Base-by-base conservation (phyloP, 1,284 basidiomycete species). In the Tylopilus sp. region DNA sequence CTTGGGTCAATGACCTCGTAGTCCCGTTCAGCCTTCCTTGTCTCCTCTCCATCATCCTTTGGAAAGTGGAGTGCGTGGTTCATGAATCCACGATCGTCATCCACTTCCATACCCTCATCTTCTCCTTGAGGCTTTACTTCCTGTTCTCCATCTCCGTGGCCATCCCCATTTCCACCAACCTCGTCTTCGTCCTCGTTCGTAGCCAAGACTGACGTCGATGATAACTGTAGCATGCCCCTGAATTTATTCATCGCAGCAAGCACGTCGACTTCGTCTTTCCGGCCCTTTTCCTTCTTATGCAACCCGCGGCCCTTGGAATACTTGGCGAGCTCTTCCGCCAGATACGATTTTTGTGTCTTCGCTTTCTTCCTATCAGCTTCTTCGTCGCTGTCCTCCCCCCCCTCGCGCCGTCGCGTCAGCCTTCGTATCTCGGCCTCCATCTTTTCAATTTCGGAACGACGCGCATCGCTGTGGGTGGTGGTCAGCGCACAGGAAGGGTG, bases 1-100 rank as follows among this genome's bases (percentile, higher is more conserved):
- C 88, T 70, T 0, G 88, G 88, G 64, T 91, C 88, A 60, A 91
- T 91, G 42, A 94, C 91, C 65, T 92, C 88, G 61, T 94, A 94
- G 58, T 94, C 91, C 43, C 89, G 75, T 67, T 94, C 89, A 0
- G 91, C 91, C 65, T 93, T 85, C 51, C 74, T 68, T 15, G 78
- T 80, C 68, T 93, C 85, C 60, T 90, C 85, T 29, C 76, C 74
- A 55, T 86, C 81, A 51, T 85, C 88, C 65, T 91, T 90, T 17
- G 85, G 79, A 68, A 93, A 92, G 57, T 80, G 78, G 51, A 94
- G 72, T 18, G 77, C 70, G 64, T 94, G 91, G 9, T 71, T 75
- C 70, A 94, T 76, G 74, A 93, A 94, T 8, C 80, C 89, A 8
- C 77, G 74, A 65, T 94, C 91, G 53, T 85, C 76, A 61, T 94